These are phyloP conservation scores for Mycena albidolilacea DNA, from an alignment of 768 basidiomycete genomes.

Conservation along the genomic window DNA sequence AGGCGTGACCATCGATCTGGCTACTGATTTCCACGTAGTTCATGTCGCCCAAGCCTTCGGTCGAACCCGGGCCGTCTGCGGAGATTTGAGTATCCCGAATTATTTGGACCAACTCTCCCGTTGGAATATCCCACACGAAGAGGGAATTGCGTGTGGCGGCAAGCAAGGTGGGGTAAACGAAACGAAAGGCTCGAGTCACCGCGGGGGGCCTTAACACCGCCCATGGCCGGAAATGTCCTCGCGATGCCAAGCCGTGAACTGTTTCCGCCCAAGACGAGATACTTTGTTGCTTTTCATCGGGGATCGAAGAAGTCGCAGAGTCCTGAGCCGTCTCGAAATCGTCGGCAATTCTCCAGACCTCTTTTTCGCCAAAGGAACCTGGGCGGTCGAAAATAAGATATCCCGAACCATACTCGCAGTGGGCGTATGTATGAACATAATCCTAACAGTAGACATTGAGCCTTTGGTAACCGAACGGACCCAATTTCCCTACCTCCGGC, in stretches of 20 bases:
- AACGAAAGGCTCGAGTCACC: slow-evolving; percentile 69
- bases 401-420: slow-evolving; percentile 82
- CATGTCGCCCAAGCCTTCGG: slow-evolving; percentile 54
- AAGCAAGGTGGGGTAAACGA: slow-evolving; percentile 77
- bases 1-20: slow-evolving; percentile 64
- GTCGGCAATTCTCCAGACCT: slow-evolving; percentile 76
- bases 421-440: slow-evolving; percentile 71
- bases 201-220: slow-evolving; percentile 66
- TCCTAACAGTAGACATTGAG: slow-evolving; percentile 49
- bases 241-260: slow-evolving; percentile 33
- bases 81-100: slow-evolving; percentile 57
- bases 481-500: slow-evolving; percentile 57
- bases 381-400: slow-evolving; percentile 78
- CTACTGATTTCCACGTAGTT: slow-evolving; percentile 74
- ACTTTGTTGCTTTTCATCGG: slow-evolving; percentile 48
- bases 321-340: slow-evolving; percentile 44
- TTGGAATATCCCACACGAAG: slow-evolving; percentile 75
- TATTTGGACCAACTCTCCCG: slow-evolving; percentile 63
- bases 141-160: slow-evolving; percentile 61
- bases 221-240: slow-evolving; percentile 76
- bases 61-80: slow-evolving; percentile 17
- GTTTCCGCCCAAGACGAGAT: slow-evolving; percentile 29
- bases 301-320: slow-evolving; percentile 47
- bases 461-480: not conserved
- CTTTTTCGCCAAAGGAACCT: slow-evolving; percentile 62